A percentile compares a stretch with the other conserved stretches of the same genome.
Conservation (phyloP, 305 asterid species). For the Fraxinus dipetala region DNA sequence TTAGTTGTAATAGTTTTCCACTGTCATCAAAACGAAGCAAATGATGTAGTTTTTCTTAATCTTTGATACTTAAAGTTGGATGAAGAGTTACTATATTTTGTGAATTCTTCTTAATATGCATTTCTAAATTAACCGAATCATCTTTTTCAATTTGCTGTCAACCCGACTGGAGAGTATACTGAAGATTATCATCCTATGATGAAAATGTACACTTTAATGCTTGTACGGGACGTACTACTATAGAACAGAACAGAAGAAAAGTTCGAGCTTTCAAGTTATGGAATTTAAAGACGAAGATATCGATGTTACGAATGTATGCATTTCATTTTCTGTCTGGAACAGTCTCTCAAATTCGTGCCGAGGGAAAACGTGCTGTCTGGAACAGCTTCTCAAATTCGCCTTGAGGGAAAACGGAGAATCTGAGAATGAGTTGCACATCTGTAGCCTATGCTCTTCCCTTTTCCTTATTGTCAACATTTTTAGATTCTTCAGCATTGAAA, state of each 20-base stretch:
- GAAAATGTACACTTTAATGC: not conserved
- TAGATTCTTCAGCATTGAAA: not conserved
- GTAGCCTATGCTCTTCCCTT: not conserved
- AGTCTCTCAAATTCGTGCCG: too few species aligned
- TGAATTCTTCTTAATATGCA: not conserved
- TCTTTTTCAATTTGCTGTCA: not conserved
- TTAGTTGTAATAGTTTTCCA: not conserved
- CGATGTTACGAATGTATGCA: not conserved
- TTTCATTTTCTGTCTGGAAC: not conserved
- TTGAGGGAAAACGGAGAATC: not conserved
- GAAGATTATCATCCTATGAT: not conserved
- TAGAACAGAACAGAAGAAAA: not conserved
- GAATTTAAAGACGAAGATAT: not conserved
- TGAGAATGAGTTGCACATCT: not conserved
- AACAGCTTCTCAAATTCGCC: not conserved
- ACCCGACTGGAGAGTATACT: not conserved
- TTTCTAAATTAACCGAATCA: not conserved
- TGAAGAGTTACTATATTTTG: not conserved
- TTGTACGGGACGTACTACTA: not conserved
- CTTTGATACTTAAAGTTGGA: not conserved
- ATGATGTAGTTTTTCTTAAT: not conserved
- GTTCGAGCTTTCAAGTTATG: not conserved
- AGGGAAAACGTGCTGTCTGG: too few species aligned
- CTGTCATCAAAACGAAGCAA: not conserved
- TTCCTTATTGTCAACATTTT: not conserved